phyloP scores from a whole-genome alignment of 1,284 basidiomycete genomes.

The Puccinia sorghi region DNA sequence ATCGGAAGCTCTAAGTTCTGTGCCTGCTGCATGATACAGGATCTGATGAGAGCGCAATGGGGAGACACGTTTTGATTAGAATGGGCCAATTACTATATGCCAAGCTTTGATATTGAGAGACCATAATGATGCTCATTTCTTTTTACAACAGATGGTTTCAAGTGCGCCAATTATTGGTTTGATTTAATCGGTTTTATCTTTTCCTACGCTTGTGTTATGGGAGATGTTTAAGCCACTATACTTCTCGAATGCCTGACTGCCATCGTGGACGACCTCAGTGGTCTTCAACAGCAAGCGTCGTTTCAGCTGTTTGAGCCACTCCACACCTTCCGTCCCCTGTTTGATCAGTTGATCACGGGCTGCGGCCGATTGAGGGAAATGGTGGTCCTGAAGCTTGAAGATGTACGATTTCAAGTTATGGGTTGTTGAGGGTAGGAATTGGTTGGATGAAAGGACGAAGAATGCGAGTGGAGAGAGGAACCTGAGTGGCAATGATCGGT shows the following conservation, averaged over 20 bases:
- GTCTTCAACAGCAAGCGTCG: constrained; percentile 14
- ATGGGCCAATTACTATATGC: background rate
- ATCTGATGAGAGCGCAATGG: background rate
- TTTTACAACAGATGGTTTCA: constrained; percentile 15
- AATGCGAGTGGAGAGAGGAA: constrained; percentile 40
- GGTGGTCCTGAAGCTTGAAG: constrained; percentile 47
- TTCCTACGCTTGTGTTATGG: background rate
- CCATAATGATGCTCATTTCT: background rate
- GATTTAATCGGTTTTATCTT: constrained; percentile 18
- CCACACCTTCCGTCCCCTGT: background rate
- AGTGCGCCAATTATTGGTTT: background rate
- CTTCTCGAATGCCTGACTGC: constrained; percentile 22
- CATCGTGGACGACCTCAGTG: constrained; percentile 24
- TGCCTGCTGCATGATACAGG: background rate
- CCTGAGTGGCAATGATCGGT: constrained; percentile 37
- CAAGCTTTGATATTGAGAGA: no score
- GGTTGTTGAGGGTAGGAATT: constrained; percentile 42
- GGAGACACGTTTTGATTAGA: background rate
- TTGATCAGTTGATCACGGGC: constrained; percentile 26
- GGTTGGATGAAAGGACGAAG: constrained; percentile 30
- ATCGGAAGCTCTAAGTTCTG: background rate
- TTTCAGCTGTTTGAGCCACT: constrained; percentile 19
- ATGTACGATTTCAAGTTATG: constrained; percentile 35
- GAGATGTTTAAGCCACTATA: constrained; percentile 42
- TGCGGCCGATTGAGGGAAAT: constrained; percentile 44